Evolutionary conservation across 768 basidiomycete species (phyloP).

Genomic region (Hemileccinum impolitum): DNA sequence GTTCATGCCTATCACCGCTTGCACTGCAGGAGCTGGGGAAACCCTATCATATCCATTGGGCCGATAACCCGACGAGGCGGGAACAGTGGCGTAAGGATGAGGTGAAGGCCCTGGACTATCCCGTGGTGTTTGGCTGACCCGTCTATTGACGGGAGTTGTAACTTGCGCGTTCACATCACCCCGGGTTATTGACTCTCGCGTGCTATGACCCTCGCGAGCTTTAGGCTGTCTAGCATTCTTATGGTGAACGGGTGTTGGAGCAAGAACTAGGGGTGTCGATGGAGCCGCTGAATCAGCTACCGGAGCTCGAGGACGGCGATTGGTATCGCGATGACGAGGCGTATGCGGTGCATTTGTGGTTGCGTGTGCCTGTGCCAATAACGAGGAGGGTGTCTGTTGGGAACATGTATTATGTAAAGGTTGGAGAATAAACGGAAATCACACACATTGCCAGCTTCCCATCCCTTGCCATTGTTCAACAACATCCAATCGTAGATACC

Average conservation of each 20-base stretch:
- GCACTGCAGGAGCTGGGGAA: slow-evolving; percentile 41
- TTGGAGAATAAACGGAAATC: slow-evolving; percentile 1
- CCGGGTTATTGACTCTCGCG: slow-evolving; percentile 46
- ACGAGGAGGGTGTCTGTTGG: slow-evolving; percentile 40
- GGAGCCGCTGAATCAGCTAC: slow-evolving; percentile 54
- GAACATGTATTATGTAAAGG: slow-evolving; percentile 4
- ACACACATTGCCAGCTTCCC: slow-evolving; percentile 86
- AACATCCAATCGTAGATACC: slow-evolving; percentile 96
- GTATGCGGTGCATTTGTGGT: slow-evolving; percentile 54
- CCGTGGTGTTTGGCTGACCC: slow-evolving; percentile 63
- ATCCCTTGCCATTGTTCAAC: slow-evolving; percentile 90
- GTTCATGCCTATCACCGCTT: slow-evolving; percentile 36
- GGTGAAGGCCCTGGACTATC: slow-evolving; percentile 47
- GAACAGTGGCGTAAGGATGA: slow-evolving; percentile 73
- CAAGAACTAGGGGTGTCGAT: slow-evolving; percentile 56
- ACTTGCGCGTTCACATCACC: slow-evolving; percentile 60
- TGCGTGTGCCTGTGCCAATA: slow-evolving; percentile 51
- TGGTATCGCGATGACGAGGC: slow-evolving; percentile 52
- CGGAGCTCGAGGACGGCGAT: slow-evolving; percentile 46
- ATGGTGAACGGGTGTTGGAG: slow-evolving; percentile 63
- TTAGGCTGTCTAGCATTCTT: slow-evolving; percentile 52
- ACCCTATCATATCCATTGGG: slow-evolving; percentile 52
- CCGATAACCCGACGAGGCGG: slow-evolving; percentile 56
- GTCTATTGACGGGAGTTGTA: slow-evolving; percentile 61
- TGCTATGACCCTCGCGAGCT: slow-evolving; percentile 43